Evolutionary conservation across 306 rosid genomes (phyloP).

Genomic region (Pyrus communis): DNA sequence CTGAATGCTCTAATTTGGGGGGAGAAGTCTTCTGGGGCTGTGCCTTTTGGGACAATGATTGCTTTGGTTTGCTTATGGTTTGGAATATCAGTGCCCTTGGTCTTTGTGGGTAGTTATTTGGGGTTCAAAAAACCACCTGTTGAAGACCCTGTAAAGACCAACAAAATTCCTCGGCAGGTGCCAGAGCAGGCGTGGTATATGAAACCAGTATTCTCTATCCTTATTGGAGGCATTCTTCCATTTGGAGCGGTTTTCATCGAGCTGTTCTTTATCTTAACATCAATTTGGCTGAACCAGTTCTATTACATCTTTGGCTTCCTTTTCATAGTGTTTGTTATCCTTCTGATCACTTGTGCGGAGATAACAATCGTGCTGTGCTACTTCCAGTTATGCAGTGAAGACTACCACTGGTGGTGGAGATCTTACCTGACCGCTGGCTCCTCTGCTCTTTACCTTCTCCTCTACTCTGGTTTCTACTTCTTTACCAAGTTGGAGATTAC

Average conservation of each 20-base stretch:
- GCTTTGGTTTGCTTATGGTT: constrained; percentile 95
- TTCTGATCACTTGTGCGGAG: constrained; percentile 91
- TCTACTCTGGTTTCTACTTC: constrained; percentile 92
- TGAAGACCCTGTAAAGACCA: constrained; percentile 98
- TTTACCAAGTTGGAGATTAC: constrained; percentile 90
- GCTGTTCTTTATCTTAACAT: constrained; percentile 95
- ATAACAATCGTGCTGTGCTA: constrained; percentile 94
- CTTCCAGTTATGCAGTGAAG: constrained; percentile 99
- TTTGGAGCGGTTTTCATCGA: constrained; percentile 96
- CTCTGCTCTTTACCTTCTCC: constrained; percentile 89
- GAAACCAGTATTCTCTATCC: constrained; percentile 88
- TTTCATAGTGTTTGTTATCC: constrained; percentile 84
- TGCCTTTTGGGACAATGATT: constrained; percentile 97
- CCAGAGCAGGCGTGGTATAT: constrained; percentile 99
- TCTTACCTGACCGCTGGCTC: constrained; percentile 97
- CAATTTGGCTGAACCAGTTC: constrained; percentile 99
- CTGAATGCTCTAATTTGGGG: constrained; percentile 95
- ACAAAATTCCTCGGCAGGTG: constrained; percentile 92
- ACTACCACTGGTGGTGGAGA: constrained; percentile 99
- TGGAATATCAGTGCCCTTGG: constrained; percentile 95
- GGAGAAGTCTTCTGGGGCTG: constrained; percentile 95
- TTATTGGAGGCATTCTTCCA: constrained; percentile 98
- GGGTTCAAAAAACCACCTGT: constrained; percentile 88
- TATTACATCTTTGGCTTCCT: constrained; percentile 98
- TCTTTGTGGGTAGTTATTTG: constrained; percentile 92